Evolutionary conservation across 768 basidiomycete genomes (phyloP), one percentile per base, ranked within the genome.

Genomic region (Tylopilus sp.): DNA sequence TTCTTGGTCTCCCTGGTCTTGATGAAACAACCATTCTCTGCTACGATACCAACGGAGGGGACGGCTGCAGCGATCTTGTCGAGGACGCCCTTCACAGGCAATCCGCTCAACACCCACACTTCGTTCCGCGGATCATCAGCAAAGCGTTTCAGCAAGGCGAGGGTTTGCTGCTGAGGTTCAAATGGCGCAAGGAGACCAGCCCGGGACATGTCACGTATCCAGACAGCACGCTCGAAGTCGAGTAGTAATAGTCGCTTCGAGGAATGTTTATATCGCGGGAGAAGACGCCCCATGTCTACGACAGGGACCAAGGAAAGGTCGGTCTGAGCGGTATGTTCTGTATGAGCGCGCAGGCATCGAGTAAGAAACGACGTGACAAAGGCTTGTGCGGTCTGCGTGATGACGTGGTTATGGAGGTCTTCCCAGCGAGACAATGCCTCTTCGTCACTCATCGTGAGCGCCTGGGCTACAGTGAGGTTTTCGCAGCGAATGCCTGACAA

Each of bases 1-100:
- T 56, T 68, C 55, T 55, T 69, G 29, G 47, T 63, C 25, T 46
- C 65, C 31, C 72, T 75, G 4, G 84, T 80, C 72, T 83, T 87
- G 63, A 92, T 80, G 65, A 84, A 93, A 66, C 92, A 93, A 2
- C 92, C 92, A 54, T 94, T 92, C 74, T 94, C 92, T 0, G 90
- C 89, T 78, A 92, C 84, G 54, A 93, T 82, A 17, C 92, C 92
- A 48, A 93, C 72, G 34, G 76, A 77, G 2, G 88, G 87, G 12
- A 85, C 75, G 55, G 73, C 71, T 52, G 78, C 76, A 13, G 80
- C 81, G 25, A 93, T 72, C 47, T 76, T 75, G 60, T 88, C 86
- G 52, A 94, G 65, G 25, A 82, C 78, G 13, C 80, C 83, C 53
- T 76, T 78, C 25, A 86, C 75, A 12, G 82, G 79, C 45, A 92